Evolutionary conservation across 2,329 filamentous ascomycete genomes (phyloP).

Genomic region (Colletotrichum costaricense): DNA sequence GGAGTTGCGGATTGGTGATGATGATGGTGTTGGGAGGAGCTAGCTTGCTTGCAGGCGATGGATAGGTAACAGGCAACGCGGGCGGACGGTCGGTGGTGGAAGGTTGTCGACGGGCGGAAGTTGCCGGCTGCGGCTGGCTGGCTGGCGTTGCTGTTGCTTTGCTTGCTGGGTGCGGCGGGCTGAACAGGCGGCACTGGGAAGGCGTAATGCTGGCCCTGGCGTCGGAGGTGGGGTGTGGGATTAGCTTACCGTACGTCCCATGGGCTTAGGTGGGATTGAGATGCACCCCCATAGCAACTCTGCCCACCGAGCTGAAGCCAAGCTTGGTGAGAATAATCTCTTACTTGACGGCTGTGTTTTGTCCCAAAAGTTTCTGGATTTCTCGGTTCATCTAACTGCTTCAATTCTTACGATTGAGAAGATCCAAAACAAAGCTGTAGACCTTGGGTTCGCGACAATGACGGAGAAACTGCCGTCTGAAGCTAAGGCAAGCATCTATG

Average conservation of each 20-base stretch:
- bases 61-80: not conserved
- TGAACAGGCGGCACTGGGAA: constrained; percentile 10
- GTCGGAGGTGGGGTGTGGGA: constrained; percentile 3
- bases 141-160: not conserved
- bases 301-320: not conserved
- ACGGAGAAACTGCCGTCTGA: too few relatives aligned
- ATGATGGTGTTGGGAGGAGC: not conserved
- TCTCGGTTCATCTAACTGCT: too few relatives aligned
- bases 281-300: constrained; percentile 12
- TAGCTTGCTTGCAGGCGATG: not conserved
- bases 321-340: not conserved
- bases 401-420: too few relatives aligned
- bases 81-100: not conserved
- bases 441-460: too few relatives aligned
- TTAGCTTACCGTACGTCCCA: not conserved
- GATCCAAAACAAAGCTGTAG: too few relatives aligned
- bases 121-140: constrained; percentile 19
- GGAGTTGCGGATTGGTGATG: constrained; percentile 4
- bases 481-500: too few relatives aligned
- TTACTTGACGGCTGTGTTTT: too few relatives aligned
- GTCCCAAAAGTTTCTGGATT: too few relatives aligned
- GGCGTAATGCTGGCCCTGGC: constrained; percentile 11
- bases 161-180: too few relatives aligned
- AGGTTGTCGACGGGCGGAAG: constrained; percentile 33
- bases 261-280: not conserved